Conservation (phyloP, 306 rosid species). For the Chamaecrista fasciculata region DNA sequence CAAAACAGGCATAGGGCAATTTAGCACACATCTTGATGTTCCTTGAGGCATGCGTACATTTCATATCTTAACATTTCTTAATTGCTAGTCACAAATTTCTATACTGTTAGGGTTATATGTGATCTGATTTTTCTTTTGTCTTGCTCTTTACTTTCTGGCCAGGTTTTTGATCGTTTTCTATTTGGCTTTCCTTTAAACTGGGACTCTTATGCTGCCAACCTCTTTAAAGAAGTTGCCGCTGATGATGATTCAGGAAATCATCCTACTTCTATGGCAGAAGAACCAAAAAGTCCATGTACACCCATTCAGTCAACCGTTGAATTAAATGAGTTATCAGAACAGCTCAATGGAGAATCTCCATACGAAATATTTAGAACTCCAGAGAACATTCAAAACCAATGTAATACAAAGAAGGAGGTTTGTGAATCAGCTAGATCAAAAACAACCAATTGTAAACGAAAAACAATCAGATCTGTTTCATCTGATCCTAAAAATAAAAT, state of each 20-base stretch:
- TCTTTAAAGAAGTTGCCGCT: conserved; percentile 25
- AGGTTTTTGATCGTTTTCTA: conserved; percentile 54
- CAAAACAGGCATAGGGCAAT: background rate
- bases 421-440: background rate
- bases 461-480: background rate
- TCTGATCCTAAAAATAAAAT: conserved; percentile 17
- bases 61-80: background rate
- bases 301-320: conserved; percentile 30
- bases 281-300: conserved; percentile 23
- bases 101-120: background rate
- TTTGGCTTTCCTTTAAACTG: conserved; percentile 77
- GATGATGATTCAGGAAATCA: conserved; percentile 20
- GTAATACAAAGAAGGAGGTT: conserved; percentile 14
- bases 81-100: background rate
- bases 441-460: background rate
- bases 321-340: conserved; percentile 8
- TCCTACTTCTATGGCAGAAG: conserved; percentile 27
- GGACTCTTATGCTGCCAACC: conserved; percentile 45
- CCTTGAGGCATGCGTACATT: background rate
- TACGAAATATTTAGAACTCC: conserved; percentile 24
- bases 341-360: conserved; percentile 13
- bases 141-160: background rate
- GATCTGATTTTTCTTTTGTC: background rate
- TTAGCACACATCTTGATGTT: background rate
- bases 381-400: conserved; percentile 12